phyloP scores from a whole-genome alignment of 2,329 filamentous ascomycete species.

The Huntiella decipiens region DNA sequence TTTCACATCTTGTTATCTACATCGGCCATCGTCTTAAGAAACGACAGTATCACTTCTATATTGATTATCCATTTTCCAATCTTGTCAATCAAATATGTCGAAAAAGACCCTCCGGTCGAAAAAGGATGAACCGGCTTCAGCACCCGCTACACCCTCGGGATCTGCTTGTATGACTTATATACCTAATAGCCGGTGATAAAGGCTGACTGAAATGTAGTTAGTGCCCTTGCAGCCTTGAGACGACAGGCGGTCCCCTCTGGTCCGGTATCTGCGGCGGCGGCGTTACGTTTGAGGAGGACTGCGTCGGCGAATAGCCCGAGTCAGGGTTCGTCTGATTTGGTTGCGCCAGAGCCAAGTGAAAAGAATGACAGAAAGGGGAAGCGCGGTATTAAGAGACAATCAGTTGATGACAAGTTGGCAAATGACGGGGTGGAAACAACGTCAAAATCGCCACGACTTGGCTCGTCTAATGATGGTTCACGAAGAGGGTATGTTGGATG shows the following conservation, averaged over 20 bases:
- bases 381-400: neutral
- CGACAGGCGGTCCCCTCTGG: conserved; percentile 4
- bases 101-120: conserved; percentile 6
- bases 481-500: neutral
- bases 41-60: too few species aligned
- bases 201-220: conserved; percentile 5
- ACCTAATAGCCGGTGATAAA: neutral
- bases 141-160: neutral
- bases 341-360: neutral
- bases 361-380: neutral
- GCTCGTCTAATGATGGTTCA: neutral
- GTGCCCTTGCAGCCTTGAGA: conserved; percentile 7
- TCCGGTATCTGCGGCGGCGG: conserved; percentile 3
- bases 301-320: neutral
- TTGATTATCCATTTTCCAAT: neutral
- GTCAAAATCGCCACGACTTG: neutral
- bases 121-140: conserved; percentile 5
- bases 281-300: neutral
- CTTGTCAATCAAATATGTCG: neutral
- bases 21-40: too few species aligned
- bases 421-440: neutral
- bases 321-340: too few species aligned
- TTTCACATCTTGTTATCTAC: neutral
- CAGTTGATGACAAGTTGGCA: neutral
- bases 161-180: conserved; percentile 8